These are phyloP conservation scores for Cryptococcus neoformans DNA, from an alignment of 1,284 basidiomycete species.

Conservation along the genomic window DNA sequence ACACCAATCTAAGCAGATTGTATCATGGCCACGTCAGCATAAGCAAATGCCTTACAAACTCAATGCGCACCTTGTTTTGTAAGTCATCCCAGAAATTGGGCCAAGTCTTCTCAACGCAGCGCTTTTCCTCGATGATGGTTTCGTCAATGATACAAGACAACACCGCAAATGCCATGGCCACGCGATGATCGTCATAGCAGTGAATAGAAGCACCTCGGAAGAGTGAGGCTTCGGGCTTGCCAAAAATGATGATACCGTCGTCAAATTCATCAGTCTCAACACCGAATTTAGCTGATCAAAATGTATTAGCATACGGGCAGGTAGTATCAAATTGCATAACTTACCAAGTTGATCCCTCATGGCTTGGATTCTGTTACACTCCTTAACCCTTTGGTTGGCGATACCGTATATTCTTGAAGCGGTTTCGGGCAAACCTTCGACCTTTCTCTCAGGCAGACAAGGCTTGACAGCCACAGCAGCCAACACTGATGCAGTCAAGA, in stretches of 20 bases:
- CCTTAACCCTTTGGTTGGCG: conserved; percentile 97
- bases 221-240: conserved; percentile 63
- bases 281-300: conserved; percentile 80
- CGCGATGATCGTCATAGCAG: conserved; percentile 98
- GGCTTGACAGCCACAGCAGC: conserved; percentile 75
- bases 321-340: conserved; percentile 23
- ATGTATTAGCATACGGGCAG: not conserved
- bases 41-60: too few relatives aligned
- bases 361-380: conserved; percentile 94
- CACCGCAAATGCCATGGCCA: conserved; percentile 97
- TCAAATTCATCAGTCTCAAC: conserved; percentile 88
- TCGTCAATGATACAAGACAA: conserved; percentile 70
- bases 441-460: conserved; percentile 46
- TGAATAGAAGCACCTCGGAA: conserved; percentile 72
- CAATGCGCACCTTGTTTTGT: conserved; percentile 69
- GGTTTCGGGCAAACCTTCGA: conserved; percentile 45
- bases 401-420: conserved; percentile 88
- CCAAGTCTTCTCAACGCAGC: conserved; percentile 99
- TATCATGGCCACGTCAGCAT: not conserved
- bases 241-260: conserved; percentile 89
- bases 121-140: conserved; percentile 88
- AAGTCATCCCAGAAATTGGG: conserved; percentile 99
- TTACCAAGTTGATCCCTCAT: conserved; percentile 93
- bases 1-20: conserved; percentile 72
- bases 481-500: conserved; percentile 89